phyloP scores from a whole-genome alignment of 768 basidiomycete genomes.

The Xerocomellus intermedius region DNA sequence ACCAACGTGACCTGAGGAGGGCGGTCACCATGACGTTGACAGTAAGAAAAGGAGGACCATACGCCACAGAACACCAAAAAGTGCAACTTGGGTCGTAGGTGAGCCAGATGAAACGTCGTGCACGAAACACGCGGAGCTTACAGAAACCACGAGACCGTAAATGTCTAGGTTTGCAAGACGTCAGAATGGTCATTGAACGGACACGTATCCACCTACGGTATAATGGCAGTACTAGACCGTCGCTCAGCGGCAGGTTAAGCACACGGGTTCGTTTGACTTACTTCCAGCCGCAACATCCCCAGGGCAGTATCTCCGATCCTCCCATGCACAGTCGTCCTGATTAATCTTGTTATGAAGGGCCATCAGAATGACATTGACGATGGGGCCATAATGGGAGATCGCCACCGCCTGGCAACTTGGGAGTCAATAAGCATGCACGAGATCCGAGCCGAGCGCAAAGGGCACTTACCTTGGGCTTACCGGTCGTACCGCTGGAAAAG shows the following conservation, averaged over 20 bases:
- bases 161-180: constrained; percentile 42
- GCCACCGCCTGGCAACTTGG: constrained; percentile 50
- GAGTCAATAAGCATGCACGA: background rate
- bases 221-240: constrained; percentile 51
- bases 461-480: constrained; percentile 36
- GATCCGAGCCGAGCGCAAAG: background rate
- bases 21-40: background rate
- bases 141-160: constrained; percentile 57
- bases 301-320: constrained; percentile 43
- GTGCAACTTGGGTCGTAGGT: constrained; percentile 42
- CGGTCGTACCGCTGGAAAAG: constrained; percentile 78
- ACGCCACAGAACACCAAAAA: constrained; percentile 54
- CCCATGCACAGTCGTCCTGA: constrained; percentile 37
- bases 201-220: constrained; percentile 45
- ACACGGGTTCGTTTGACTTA: constrained; percentile 29
- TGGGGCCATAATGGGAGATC: constrained; percentile 63
- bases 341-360: constrained; percentile 47
- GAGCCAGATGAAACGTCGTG: background rate
- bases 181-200: constrained; percentile 12
- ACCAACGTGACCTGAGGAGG: constrained; percentile 51
- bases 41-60: constrained; percentile 9
- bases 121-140: constrained; percentile 28
- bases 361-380: constrained; percentile 64
- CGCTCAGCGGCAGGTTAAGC: constrained; percentile 7
- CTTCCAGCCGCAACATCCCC: constrained; percentile 61